These are phyloP conservation scores for Thymus mandschuricus DNA, from an alignment of 257 asterid genomes.

Conservation along the genomic window DNA sequence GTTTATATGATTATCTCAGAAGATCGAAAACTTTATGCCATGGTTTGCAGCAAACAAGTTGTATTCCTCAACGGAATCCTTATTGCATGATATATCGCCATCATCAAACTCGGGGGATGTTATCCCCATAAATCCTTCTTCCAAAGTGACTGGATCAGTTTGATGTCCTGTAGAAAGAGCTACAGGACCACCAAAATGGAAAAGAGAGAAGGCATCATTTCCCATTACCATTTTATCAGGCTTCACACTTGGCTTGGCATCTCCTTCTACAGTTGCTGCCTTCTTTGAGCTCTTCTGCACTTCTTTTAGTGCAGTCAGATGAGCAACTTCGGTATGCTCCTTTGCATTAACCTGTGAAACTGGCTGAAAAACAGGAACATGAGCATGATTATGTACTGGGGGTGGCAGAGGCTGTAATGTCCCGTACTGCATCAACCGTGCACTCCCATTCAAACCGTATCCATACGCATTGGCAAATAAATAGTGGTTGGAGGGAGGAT, in stretches of 20 bases:
- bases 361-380: constrained; percentile 60
- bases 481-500: constrained; percentile 72
- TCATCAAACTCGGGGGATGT: constrained; percentile 39
- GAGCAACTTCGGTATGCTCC: constrained; percentile 47
- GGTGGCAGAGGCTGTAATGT: constrained; percentile 61
- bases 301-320: constrained; percentile 43
- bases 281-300: constrained; percentile 33
- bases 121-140: constrained; percentile 47
- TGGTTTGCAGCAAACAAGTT: constrained; percentile 86
- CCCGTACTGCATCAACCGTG: constrained; percentile 71
- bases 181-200: constrained; percentile 91
- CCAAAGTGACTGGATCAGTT: constrained; percentile 49
- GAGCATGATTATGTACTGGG: constrained; percentile 58
- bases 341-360: constrained; percentile 53
- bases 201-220: constrained; percentile 80
- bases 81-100: constrained; percentile 45
- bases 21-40: constrained; percentile 79
- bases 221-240: constrained; percentile 44
- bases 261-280: constrained; percentile 39
- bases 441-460: constrained; percentile 66
- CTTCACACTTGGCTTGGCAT: constrained; percentile 44
- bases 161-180: constrained; percentile 69
- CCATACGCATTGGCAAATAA: constrained; percentile 58
- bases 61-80: constrained; percentile 74
- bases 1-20: constrained; percentile 52